Conservation (phyloP, 2,329 filamentous ascomycete species). For the Coniochaeta ligniaria region DNA sequence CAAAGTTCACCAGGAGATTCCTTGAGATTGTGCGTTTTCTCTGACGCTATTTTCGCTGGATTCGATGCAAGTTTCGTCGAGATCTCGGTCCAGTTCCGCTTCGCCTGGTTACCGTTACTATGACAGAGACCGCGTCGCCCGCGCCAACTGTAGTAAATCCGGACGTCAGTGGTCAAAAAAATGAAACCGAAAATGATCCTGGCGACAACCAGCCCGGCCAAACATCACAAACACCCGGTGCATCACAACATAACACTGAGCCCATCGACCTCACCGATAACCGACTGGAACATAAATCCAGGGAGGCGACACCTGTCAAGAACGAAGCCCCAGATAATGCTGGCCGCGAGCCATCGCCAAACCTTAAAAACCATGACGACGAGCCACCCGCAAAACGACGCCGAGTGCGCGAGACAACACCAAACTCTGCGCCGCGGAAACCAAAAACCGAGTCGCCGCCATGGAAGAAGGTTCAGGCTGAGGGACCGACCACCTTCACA, state of each 20-base stretch:
- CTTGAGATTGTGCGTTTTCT: constrained; percentile 36
- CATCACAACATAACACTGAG: neutral
- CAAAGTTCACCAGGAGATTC: constrained; percentile 41
- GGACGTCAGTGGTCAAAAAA: constrained; percentile 13
- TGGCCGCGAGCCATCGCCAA: constrained; percentile 11
- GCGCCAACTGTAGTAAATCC: constrained; percentile 32
- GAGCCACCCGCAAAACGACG: constrained; percentile 59
- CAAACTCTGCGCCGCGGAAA: constrained; percentile 27
- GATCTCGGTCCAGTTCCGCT: constrained; percentile 39
- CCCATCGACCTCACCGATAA: neutral
- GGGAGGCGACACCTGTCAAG: constrained; percentile 8
- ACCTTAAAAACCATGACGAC: constrained; percentile 18
- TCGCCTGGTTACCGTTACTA: constrained; percentile 37
- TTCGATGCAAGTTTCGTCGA: constrained; percentile 53
- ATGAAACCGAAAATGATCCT: constrained; percentile 6
- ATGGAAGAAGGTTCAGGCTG: constrained; percentile 80
- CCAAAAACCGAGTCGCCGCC: constrained; percentile 67
- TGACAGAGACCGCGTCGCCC: constrained; percentile 55
- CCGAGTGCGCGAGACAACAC: constrained; percentile 41
- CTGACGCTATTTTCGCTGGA: constrained; percentile 48
- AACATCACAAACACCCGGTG: neutral
- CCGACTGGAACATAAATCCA: neutral
- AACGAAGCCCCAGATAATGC: constrained; percentile 17
- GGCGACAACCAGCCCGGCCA: constrained; percentile 8
- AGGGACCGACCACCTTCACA: constrained; percentile 81